Percentiles rank a stretch among this genome's conserved stretches.
phyloP scores from a whole-genome alignment of 1,284 basidiomycete species.

The Ganoderma meredithae region DNA sequence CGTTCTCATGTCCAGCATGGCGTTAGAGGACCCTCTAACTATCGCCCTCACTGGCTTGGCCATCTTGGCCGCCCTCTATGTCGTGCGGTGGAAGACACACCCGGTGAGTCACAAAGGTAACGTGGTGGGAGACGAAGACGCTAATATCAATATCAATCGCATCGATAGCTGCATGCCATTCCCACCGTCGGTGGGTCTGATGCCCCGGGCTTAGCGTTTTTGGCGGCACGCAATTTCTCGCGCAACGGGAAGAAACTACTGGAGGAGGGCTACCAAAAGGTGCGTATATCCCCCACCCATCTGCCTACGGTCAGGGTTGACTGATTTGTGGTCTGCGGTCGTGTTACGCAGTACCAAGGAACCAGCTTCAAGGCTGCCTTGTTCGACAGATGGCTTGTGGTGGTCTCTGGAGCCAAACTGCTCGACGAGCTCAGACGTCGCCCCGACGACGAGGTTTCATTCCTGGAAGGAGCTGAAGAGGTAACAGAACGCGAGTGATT shows the following conservation, averaged over 20 bases:
- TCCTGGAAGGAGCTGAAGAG: conserved; percentile 37
- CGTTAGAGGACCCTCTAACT: conserved; percentile 10
- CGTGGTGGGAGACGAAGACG: neutral
- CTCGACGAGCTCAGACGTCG: conserved; percentile 41
- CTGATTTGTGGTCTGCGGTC: neutral
- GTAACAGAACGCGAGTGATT: conserved; percentile 28
- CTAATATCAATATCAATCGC: neutral
- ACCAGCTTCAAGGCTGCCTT: conserved; percentile 45
- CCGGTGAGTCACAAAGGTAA: conserved; percentile 8
- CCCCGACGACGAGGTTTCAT: conserved; percentile 42
- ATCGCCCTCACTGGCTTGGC: conserved; percentile 1
- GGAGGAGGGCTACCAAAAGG: conserved; percentile 48
- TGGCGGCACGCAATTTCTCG: conserved; percentile 41
- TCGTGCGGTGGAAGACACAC: conserved; percentile 13
- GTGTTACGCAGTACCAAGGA: conserved; percentile 23
- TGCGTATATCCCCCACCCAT: conserved; percentile 25
- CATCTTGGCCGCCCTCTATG: neutral
- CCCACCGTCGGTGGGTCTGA: conserved; percentile 46
- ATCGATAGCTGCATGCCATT: conserved; percentile 35
- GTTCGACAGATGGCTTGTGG: conserved; percentile 42
- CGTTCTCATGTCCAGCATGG: neutral
- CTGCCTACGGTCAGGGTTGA: neutral
- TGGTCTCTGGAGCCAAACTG: conserved; percentile 34
- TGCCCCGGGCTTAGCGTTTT: conserved; percentile 46
- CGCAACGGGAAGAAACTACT: conserved; percentile 43